Evolutionary conservation across 2,329 filamentous ascomycete genomes (phyloP).

Genomic region (Ceratocystis huliohia): DNA sequence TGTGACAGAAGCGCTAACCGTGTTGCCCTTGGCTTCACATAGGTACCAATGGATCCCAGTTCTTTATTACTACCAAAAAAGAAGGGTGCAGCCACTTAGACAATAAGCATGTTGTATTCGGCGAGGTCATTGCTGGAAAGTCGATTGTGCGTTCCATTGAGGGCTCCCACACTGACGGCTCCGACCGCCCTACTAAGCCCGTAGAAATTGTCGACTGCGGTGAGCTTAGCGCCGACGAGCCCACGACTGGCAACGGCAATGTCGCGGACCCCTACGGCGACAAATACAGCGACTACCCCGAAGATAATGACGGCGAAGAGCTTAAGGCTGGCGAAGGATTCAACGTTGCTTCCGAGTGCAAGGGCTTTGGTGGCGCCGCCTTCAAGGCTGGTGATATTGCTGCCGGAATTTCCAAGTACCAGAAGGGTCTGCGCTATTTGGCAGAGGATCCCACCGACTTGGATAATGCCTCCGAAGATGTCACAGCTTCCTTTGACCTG

Average conservation of each 20-base stretch:
- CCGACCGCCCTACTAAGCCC: constrained; percentile 66
- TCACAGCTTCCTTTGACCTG: constrained; percentile 52
- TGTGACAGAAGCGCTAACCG: constrained; percentile 18
- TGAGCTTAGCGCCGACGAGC: constrained; percentile 61
- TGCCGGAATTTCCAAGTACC: constrained; percentile 76
- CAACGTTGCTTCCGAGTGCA: constrained; percentile 71
- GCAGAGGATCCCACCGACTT: constrained; percentile 63
- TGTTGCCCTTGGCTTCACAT: constrained; percentile 8
- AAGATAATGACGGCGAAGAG: constrained; percentile 53
- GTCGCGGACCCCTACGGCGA: constrained; percentile 71
- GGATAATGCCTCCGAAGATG: constrained; percentile 57
- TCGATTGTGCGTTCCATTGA: constrained; percentile 82
- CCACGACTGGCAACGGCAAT: constrained; percentile 53
- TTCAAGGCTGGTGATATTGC: constrained; percentile 67
- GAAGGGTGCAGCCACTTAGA: constrained; percentile 71
- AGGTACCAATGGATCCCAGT: constrained; percentile 94
- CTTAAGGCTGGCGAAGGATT: constrained; percentile 47
- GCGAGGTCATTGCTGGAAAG: constrained; percentile 86
- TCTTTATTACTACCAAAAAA: constrained; percentile 93
- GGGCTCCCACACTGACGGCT: constrained; percentile 58
- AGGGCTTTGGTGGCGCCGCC: constrained; percentile 82
- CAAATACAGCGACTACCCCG: constrained; percentile 88
- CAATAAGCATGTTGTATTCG: constrained; percentile 94
- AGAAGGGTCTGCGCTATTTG: constrained; percentile 81
- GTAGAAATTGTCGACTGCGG: constrained; percentile 73